These are phyloP conservation scores for Lepidium didymum DNA, from an alignment of 345 rosid genomes.

Conservation along the genomic window DNA sequence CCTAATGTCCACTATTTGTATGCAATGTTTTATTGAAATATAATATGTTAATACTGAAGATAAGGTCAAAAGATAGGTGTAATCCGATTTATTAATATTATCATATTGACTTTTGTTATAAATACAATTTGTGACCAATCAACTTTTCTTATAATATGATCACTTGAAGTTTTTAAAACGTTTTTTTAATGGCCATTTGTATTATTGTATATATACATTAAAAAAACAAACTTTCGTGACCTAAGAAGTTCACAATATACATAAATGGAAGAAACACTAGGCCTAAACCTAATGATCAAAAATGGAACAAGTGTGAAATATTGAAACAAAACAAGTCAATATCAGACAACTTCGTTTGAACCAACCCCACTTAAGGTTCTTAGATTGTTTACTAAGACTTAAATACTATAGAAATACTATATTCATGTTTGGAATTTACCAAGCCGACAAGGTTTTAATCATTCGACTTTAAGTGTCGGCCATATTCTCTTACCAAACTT, in stretches of 20 bases:
- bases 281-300: background rate
- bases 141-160: slow-evolving; percentile 4
- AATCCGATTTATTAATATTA: background rate
- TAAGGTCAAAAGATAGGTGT: slow-evolving; percentile 7
- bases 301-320: slow-evolving; percentile 5
- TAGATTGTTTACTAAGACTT: slow-evolving; percentile 7
- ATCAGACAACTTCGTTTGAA: slow-evolving; percentile 6
- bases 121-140: background rate
- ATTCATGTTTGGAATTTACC: background rate
- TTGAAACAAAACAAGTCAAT: slow-evolving; percentile 18
- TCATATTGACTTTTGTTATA: background rate
- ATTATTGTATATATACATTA: background rate
- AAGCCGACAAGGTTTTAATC: slow-evolving; percentile 13
- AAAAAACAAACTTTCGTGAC: background rate
- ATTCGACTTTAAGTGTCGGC: slow-evolving; percentile 15
- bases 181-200: background rate
- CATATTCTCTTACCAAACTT: slow-evolving; percentile 22
- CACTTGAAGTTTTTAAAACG: background rate
- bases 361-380: slow-evolving; percentile 4
- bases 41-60: background rate
- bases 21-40: background rate
- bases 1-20: no score
- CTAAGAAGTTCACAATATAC: background rate
- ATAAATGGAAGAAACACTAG: background rate
- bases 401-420: background rate